Evolutionary conservation across 768 basidiomycete genomes (phyloP).

Genomic region (Mycena albidolilacea): DNA sequence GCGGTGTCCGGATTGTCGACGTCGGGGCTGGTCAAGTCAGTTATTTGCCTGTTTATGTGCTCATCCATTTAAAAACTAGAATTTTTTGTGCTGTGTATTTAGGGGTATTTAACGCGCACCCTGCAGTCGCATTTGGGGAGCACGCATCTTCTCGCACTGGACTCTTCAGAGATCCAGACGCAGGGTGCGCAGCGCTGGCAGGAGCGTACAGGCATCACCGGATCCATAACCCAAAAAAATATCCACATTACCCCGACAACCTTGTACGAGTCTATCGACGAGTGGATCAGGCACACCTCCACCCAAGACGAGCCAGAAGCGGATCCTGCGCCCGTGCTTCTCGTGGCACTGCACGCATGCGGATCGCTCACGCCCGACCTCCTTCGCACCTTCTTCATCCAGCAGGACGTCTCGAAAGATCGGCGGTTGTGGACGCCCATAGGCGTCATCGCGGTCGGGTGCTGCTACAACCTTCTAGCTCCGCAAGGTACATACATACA

Average conservation of each 20-base stretch:
- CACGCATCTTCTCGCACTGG: conserved; percentile 74
- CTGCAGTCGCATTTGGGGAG: conserved; percentile 51
- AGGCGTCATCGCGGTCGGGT: conserved; percentile 76
- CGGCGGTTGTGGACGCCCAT: conserved; percentile 63
- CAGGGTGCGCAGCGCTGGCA: conserved; percentile 68
- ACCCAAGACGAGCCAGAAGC: conserved; percentile 12
- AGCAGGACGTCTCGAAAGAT: conserved; percentile 22
- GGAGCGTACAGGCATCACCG: conserved; percentile 37
- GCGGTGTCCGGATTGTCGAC: conserved; percentile 68
- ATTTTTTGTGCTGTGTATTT: conserved; percentile 6
- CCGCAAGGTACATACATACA: conserved; percentile 55
- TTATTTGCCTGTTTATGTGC: conserved; percentile 2
- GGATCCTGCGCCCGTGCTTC: conserved; percentile 61
- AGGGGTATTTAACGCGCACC: conserved; percentile 78
- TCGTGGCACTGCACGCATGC: conserved; percentile 83
- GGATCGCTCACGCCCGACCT: conserved; percentile 81
- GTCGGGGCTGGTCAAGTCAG: conserved; percentile 81
- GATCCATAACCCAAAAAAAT: conserved; percentile 69
- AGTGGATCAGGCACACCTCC: conserved; percentile 62
- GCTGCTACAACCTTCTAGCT: conserved; percentile 83
- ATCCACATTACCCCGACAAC: conserved; percentile 66
- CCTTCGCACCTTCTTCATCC: conserved; percentile 65
- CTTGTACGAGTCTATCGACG: conserved; percentile 61
- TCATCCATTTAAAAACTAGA: background rate
- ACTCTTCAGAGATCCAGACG: conserved; percentile 72